Percentiles rank a stretch among this genome's conserved stretches.
Conservation (phyloP, 2,329 filamentous ascomycete species). For the Paradendryphiella salina region DNA sequence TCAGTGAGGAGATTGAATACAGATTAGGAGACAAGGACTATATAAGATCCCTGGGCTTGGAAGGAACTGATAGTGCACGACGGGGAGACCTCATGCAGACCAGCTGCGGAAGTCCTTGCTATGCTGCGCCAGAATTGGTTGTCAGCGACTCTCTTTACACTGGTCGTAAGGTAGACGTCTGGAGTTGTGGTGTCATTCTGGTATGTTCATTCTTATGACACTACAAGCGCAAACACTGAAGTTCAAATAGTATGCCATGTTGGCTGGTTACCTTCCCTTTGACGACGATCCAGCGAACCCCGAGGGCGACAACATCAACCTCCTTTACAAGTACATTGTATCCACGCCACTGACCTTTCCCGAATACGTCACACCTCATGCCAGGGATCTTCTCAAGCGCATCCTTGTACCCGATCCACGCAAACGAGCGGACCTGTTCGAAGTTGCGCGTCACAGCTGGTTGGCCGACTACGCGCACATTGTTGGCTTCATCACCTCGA, state of each 20-base stretch:
- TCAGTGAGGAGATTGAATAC: conserved; percentile 87
- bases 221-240: conserved; percentile 15
- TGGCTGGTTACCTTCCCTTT: conserved; percentile 95
- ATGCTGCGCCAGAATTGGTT: conserved; percentile 93
- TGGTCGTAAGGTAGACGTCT: conserved; percentile 95
- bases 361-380: conserved; percentile 97
- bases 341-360: conserved; percentile 96
- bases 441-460: conserved; percentile 98
- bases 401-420: conserved; percentile 95
- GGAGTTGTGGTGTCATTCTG: conserved; percentile 98
- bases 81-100: conserved; percentile 98
- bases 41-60: conserved; percentile 82
- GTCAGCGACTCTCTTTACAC: conserved; percentile 98
- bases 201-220: conserved; percentile 60
- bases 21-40: conserved; percentile 85
- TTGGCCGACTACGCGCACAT: conserved; percentile 95
- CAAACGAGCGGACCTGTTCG: conserved; percentile 92
- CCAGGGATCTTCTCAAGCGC: conserved; percentile 84
- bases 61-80: conserved; percentile 75
- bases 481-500: conserved; percentile 95
- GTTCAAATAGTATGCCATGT: conserved; percentile 82
- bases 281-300: conserved; percentile 98
- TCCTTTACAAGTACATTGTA: conserved; percentile 98
- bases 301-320: conserved; percentile 98
- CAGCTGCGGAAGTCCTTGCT: conserved; percentile 96